These are phyloP conservation scores for Hyaloperonospora brassicae DNA, from an alignment of 352 stramenopile genomes.

Conservation along the genomic window DNA sequence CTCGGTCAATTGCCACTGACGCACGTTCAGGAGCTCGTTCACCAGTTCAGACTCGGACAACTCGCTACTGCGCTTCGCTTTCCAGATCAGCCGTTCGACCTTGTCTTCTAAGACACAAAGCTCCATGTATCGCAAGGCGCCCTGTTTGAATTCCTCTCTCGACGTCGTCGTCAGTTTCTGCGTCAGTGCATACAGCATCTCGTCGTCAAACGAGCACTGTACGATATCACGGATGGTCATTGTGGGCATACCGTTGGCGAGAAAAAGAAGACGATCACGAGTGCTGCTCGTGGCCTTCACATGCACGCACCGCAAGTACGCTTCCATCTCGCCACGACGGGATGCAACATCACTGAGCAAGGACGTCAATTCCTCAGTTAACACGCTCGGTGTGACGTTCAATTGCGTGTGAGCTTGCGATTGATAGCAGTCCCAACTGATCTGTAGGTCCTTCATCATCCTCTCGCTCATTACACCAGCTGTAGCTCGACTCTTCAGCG, in stretches of 20 bases:
- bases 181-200: conserved; percentile 22
- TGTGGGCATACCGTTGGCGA: conserved; percentile 23
- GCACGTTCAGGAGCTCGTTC: conserved; percentile 44
- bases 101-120: conserved; percentile 76
- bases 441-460: conserved; percentile 38
- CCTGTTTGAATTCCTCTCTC: conserved; percentile 12
- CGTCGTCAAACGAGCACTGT: conserved; percentile 31
- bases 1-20: conserved; percentile 39
- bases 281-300: conserved; percentile 5
- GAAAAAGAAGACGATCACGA: conserved; percentile 14
- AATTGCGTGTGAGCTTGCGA: conserved; percentile 18
- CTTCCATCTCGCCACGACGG: conserved; percentile 13
- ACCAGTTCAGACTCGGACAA: conserved; percentile 28
- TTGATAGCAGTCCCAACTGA: no score
- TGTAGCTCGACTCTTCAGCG: no score
- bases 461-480: conserved; percentile 27
- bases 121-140: not conserved
- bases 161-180: no score
- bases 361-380: conserved; percentile 11
- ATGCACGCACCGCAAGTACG: conserved; percentile 11
- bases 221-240: conserved; percentile 29
- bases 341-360: conserved; percentile 17
- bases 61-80: conserved; percentile 6
- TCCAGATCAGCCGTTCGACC: conserved; percentile 31
- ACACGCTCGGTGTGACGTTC: not conserved